Evolutionary conservation across 257 asterid genomes (phyloP), one percentile per base, ranked within the genome.

Genomic region (Penstemon eatonii): DNA sequence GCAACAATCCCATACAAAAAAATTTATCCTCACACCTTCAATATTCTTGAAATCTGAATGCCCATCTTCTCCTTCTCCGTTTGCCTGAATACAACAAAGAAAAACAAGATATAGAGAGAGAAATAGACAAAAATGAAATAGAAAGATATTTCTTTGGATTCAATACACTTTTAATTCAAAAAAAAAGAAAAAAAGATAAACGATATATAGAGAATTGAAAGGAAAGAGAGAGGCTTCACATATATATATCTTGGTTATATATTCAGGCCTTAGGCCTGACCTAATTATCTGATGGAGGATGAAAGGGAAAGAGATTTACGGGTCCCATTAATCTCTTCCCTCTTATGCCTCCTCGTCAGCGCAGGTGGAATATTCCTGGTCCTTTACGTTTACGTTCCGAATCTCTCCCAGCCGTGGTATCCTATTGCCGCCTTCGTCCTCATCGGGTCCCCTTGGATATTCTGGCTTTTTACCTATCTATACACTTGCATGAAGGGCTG

Each of bases 371-470:
- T 84, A 8, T 62, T 87, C 77, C 95, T 89, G 45, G 69, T 76
- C 4, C 25, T 81, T 45, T 85, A 87, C 74, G 86, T 81, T 7
- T 85, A 75, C 75, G 64, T 76, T 4, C 89, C 91, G 1, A 4
- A 52, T 44, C n/a, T 53, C 15, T 87, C 96, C 3, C 53, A 68
- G 73, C 81, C 89, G 4, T 89, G 95, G 95, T 87, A 69, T 82
- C 91, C 90, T 0, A 18, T 71, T 53, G 85, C 75, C 37, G 91
- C 96, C 60, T 72, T 87, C 53, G 40, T 71, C 70, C 83, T 89
- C 73, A 83, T 89, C 72, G 91, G 83, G 68, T 75, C 84, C 5
- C 95, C 95, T 0, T 87, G 95, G 95, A 13, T 87, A 37, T 89
- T 89, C 74, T 89, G 96, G 96, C 42, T 85, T 54, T 50, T 87